Percentiles rank a stretch among this genome's conserved stretches.
phyloP scores from a whole-genome alignment of 1,284 basidiomycete genomes.

The Moniliophthora roreri region DNA sequence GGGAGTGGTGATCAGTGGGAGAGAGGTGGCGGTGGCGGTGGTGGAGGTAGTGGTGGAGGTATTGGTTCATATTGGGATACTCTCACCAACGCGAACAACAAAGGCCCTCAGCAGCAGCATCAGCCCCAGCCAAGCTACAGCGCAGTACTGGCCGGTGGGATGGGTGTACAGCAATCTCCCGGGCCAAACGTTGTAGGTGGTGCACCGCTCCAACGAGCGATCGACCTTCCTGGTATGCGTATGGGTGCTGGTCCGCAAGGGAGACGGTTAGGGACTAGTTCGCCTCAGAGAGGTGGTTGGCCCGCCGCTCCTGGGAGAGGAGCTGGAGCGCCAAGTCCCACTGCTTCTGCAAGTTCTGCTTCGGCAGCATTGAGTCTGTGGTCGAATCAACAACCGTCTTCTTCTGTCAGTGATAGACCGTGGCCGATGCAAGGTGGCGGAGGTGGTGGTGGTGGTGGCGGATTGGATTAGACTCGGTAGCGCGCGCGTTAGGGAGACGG shows the following conservation, averaged over 20 bases:
- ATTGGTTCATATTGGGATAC: slow-evolving; percentile 12
- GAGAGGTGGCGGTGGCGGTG: slow-evolving; percentile 17
- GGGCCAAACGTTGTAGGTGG: slow-evolving; percentile 22
- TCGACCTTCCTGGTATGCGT: slow-evolving; percentile 48
- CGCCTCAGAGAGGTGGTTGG: slow-evolving; percentile 10
- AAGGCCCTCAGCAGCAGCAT: slow-evolving; percentile 7
- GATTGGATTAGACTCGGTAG: too few species aligned
- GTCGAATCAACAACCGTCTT: slow-evolving; percentile 9
- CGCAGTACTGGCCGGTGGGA: neutral
- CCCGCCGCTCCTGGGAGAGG: neutral
- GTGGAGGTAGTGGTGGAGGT: slow-evolving; percentile 19
- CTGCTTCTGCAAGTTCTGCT: slow-evolving; percentile 1
- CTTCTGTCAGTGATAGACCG: slow-evolving; percentile 11
- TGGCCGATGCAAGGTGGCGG: slow-evolving; percentile 12
- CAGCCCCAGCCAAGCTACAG: slow-evolving; percentile 12
- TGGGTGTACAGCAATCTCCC: slow-evolving; percentile 9
- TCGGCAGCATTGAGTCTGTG: slow-evolving; percentile 10
- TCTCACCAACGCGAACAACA: neutral
- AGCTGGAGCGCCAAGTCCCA: neutral
- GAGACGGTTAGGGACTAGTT: slow-evolving; percentile 39
- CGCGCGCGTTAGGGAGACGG: slow-evolving; percentile 24
- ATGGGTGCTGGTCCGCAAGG: slow-evolving; percentile 45
- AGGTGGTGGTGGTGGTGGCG: too few species aligned
- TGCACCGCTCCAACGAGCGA: slow-evolving; percentile 44
- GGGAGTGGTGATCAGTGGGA: slow-evolving; percentile 15